Conservation (phyloP, 345 rosid species). For the Citrus medica region DNA sequence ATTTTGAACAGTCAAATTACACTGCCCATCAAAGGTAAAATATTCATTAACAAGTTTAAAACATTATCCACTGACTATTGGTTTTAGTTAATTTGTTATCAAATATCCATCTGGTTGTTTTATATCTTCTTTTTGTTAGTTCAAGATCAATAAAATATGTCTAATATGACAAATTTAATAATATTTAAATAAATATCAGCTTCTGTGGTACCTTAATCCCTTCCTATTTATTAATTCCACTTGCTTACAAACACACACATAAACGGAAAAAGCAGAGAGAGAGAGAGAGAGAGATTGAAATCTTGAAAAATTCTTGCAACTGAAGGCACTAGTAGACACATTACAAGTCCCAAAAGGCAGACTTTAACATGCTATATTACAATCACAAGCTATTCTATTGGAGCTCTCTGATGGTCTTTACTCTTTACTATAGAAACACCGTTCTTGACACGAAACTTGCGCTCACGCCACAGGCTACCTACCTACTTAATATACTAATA, state of each 20-base stretch:
- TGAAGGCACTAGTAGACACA: neutral
- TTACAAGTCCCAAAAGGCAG: constrained; percentile 7
- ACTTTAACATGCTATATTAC: neutral
- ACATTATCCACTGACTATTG: constrained; percentile 8
- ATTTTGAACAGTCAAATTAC: constrained; percentile 22
- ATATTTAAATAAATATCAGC: neutral
- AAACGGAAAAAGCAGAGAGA: neutral
- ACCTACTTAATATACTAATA: neutral
- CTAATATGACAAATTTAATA: neutral
- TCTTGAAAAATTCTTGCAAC: neutral
- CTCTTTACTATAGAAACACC: constrained; percentile 12
- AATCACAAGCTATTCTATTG: neutral
- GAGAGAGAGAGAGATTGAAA: neutral
- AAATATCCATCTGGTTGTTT: neutral
- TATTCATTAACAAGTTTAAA: neutral
- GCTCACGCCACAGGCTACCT: neutral
- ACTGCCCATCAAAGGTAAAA: constrained; percentile 12
- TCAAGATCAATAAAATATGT: no score
- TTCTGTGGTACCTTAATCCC: neutral
- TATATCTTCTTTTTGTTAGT: neutral
- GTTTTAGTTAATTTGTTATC: neutral
- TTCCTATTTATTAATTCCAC: neutral
- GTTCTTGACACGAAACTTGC: constrained; percentile 22
- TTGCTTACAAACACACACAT: neutral
- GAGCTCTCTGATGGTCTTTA: neutral